Base-by-base conservation (phyloP, 306 rosid genomes). In the Inga leiocalycina region DNA sequence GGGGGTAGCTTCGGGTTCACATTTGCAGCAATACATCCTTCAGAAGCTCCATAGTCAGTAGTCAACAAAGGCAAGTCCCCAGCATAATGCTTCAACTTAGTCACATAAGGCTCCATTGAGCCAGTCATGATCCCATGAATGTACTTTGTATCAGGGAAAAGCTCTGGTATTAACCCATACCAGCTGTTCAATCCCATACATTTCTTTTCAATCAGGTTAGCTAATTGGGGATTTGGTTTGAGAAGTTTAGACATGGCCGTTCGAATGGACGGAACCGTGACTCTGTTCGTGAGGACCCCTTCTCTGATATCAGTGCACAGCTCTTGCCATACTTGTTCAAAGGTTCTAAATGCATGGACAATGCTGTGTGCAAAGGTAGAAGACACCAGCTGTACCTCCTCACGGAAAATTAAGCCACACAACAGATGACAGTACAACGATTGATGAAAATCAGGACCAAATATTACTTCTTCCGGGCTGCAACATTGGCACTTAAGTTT, bases 51-150 rank as follows among this genome's bases (percentile, higher is more conserved):
- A 85, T 97, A 97, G 48, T 97, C 98, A 27, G 98, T 93, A 70
- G 90, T 94, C 82, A 92, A 61, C 85, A 97, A 75, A 30, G 98
- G 97, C 62, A 97, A 51, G 59, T 88, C 89, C 30, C 91, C 95
- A 0, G 95, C 97, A 81, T 97, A 94, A 74, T 97, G 98, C 87
- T 97, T 91, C 86, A 97, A 34, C 66, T 91, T 94, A 12, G 85
- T 88, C 87, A 90, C 78, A 81, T 97, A 97, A 52, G 93, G 95
- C 86, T 92, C 98, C 98, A 97, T 97, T 3, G 99, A 94, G 10
- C 99, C 99, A 0, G 99, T 97, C 99, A 97, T 94, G 46, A 97
- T 91, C 46, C 97, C 99, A 75, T 92, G 90, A 45, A 97, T 80
- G 56, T 94, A 97, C 88, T 92, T 92, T 0, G 86, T 93, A 80